These are phyloP conservation scores for Saprolegnia parasitica DNA, from an alignment of 352 stramenopile species.

Conservation along the genomic window DNA sequence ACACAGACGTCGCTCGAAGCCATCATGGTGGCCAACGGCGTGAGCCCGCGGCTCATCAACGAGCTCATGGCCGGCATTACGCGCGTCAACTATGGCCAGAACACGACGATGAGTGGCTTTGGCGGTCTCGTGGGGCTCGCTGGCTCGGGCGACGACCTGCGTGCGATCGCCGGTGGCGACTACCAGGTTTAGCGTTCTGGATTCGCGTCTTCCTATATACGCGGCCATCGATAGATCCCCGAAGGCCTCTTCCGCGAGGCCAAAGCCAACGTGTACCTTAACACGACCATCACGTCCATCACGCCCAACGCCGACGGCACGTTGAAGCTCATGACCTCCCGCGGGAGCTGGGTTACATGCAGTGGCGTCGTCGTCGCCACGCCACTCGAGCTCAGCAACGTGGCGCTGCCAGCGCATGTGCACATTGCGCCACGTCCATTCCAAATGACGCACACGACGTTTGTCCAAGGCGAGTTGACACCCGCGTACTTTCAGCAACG, in stretches of 20 bases:
- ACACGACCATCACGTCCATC: slow-evolving; percentile 20
- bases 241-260: slow-evolving; percentile 9
- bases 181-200: slow-evolving; percentile 4
- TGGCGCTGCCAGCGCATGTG: slow-evolving; percentile 14
- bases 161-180: slow-evolving; percentile 31
- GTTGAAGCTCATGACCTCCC: slow-evolving; percentile 11
- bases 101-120: slow-evolving; percentile 30
- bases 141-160: slow-evolving; percentile 29
- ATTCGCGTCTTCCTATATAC: background rate
- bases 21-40: slow-evolving; percentile 13
- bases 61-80: slow-evolving; percentile 31
- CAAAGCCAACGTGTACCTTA: slow-evolving; percentile 11
- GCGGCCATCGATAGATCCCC: slow-evolving; percentile 2
- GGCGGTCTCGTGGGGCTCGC: slow-evolving; percentile 30
- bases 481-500: slow-evolving; percentile 4
- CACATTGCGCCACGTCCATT: slow-evolving; percentile 6
- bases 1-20: slow-evolving; percentile 13
- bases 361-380: slow-evolving; percentile 22
- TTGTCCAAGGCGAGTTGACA: slow-evolving; percentile 28
- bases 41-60: slow-evolving; percentile 29
- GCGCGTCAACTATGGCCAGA: slow-evolving; percentile 36
- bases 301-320: background rate
- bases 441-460: slow-evolving; percentile 28
- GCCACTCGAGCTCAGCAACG: slow-evolving; percentile 24
- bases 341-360: background rate